These are phyloP conservation scores for Gleditsia sinensis DNA, from an alignment of 306 rosid species.

Conservation along the genomic window DNA sequence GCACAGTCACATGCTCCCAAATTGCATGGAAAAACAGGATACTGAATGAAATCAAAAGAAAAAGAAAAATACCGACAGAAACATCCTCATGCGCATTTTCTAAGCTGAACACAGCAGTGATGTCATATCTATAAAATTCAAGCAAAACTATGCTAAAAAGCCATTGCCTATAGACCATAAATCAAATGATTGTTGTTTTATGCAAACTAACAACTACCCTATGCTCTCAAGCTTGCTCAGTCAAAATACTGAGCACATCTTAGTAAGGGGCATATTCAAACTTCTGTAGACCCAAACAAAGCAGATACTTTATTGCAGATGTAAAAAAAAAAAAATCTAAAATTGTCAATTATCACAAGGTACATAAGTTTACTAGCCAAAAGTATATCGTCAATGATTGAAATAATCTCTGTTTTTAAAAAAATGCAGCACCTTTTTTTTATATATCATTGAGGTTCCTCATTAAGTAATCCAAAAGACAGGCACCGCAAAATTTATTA, in stretches of 20 bases:
- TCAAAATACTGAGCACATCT: not conserved
- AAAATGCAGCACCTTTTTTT: too few species aligned
- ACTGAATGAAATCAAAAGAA: not conserved
- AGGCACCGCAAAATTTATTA: not conserved
- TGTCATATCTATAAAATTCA: not conserved
- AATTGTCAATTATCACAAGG: not conserved
- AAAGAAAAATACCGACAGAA: not conserved
- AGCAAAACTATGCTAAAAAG: slow-evolving; percentile 2
- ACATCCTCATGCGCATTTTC: not conserved
- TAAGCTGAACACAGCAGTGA: not conserved
- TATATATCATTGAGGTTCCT: not conserved
- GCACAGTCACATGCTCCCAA: not conserved
- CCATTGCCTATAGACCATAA: not conserved
- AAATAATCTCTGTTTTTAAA: not conserved
- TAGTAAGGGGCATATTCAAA: not conserved
- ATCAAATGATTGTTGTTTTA: not conserved
- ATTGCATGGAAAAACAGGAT: not conserved
- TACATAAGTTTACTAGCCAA: slow-evolving; percentile 11
- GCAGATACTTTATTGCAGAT: not conserved
- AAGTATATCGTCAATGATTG: not conserved
- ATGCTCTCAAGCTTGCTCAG: not conserved
- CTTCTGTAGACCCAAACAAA: not conserved
- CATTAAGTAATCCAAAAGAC: not conserved
- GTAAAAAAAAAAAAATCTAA: not conserved
- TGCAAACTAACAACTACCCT: not conserved